Conservation (phyloP, 805 yeast genomes). For the Hanseniaspora meyeri region DNA sequence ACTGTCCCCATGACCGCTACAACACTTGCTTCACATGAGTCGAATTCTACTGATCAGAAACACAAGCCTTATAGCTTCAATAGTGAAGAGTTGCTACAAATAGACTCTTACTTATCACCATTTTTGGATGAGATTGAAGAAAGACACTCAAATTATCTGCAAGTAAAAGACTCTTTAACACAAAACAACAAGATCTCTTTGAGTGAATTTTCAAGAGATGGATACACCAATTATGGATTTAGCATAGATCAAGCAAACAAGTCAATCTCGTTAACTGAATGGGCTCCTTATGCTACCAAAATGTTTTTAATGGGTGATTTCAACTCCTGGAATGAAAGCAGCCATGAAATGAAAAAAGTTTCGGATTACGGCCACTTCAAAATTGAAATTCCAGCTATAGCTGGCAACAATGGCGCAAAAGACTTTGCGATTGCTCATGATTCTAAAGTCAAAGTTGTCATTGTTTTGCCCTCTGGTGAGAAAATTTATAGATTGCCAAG, state of each 20-base stretch:
- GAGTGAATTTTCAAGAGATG: conserved; percentile 50
- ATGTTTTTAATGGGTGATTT: conserved; percentile 88
- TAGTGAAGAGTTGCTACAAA: conserved; percentile 17
- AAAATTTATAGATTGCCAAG: conserved; percentile 74
- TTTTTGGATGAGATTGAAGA: conserved; percentile 52
- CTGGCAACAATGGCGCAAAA: conserved; percentile 28
- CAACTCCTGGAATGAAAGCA: conserved; percentile 60
- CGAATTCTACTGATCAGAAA: not conserved
- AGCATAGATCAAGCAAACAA: conserved; percentile 44
- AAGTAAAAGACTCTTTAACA: conserved; percentile 40
- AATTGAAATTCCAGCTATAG: conserved; percentile 42
- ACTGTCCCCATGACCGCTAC: not conserved
- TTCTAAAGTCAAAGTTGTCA: conserved; percentile 58
- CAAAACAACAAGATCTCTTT: conserved; percentile 35
- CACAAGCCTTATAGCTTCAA: not conserved
- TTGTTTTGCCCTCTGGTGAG: conserved; percentile 56
- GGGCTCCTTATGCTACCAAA: conserved; percentile 75
- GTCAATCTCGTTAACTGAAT: conserved; percentile 56
- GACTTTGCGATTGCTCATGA: conserved; percentile 64
- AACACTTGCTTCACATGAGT: not conserved
- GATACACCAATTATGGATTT: conserved; percentile 67
- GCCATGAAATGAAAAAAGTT: conserved; percentile 47
- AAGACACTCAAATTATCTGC: conserved; percentile 35
- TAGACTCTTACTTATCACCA: conserved; percentile 84
- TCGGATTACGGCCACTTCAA: conserved; percentile 56